Evolutionary conservation across 371 early-diverging fungal genomes (phyloP).

Genomic region (Mortierella polycephala): DNA sequence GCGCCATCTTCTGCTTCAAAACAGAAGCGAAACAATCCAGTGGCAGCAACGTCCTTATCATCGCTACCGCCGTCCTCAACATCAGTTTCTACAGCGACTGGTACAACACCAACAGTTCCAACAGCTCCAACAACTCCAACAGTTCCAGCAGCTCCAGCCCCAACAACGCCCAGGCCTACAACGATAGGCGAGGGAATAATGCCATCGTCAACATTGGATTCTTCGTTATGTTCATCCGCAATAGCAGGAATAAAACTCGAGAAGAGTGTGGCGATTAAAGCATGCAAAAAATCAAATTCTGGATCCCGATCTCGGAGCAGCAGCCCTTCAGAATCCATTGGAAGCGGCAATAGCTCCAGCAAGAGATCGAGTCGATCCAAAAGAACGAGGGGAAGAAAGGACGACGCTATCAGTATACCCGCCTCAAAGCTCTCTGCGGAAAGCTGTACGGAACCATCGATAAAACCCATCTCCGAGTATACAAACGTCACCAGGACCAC

Average conservation of each 20-base stretch:
- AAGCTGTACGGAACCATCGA: not conserved
- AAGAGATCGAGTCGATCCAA: slow-evolving; percentile 13
- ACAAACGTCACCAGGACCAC: not conserved
- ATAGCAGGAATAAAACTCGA: not conserved
- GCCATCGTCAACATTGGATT: too few species aligned
- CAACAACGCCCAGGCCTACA: not conserved
- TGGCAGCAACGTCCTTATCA: not conserved
- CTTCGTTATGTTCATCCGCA: too few species aligned
- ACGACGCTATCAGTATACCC: slow-evolving; percentile 21
- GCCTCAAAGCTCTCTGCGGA: slow-evolving; percentile 3
- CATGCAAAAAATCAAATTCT: slow-evolving; percentile 17
- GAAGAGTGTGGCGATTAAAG: not conserved
- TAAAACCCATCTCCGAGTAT: not conserved
- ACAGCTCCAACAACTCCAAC: not conserved
- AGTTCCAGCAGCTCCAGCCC: not conserved
- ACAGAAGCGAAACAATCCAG: slow-evolving; percentile 2
- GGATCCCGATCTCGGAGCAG: slow-evolving; percentile 19
- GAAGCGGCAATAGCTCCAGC: slow-evolving; percentile 9
- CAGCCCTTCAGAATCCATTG: slow-evolving; percentile 13
- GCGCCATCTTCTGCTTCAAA: slow-evolving; percentile 5
- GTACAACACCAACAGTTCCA: not conserved
- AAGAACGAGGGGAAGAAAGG: slow-evolving; percentile 22
- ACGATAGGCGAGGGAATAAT: not conserved
- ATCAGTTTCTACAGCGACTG: not conserved
- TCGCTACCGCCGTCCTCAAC: not conserved